These are phyloP conservation scores for Metrosideros polymorpha DNA, from an alignment of 441 rosid species.

Conservation along the genomic window DNA sequence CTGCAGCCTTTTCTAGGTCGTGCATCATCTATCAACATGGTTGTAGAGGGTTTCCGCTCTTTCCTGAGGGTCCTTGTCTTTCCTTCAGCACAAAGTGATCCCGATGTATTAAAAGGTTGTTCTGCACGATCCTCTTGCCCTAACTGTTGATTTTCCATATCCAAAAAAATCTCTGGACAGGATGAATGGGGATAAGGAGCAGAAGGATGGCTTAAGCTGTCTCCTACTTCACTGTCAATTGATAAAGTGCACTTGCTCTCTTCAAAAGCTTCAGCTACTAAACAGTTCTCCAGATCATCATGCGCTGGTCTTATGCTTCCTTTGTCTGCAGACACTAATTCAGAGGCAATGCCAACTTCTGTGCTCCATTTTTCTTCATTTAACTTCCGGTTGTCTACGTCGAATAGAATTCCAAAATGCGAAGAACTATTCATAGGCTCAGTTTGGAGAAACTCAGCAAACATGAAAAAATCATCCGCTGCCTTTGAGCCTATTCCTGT, in stretches of 20 bases:
- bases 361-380: conserved; percentile 13
- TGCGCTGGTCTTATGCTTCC: not conserved
- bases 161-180: conserved; percentile 4
- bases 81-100: conserved; percentile 15
- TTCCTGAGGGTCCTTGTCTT: conserved; percentile 3
- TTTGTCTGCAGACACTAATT: not conserved
- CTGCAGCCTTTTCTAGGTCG: not conserved
- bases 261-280: not conserved
- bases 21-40: conserved; percentile 1
- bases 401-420: conserved; percentile 9
- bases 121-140: conserved; percentile 10
- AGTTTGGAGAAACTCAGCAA: not conserved
- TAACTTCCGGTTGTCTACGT: conserved; percentile 4
- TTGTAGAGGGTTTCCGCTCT: conserved; percentile 7
- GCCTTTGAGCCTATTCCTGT: not conserved
- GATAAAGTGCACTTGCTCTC: conserved; percentile 4
- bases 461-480: not conserved
- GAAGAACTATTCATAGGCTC: not conserved
- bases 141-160: conserved; percentile 9
- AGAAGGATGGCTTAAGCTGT: not conserved
- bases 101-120: not conserved
- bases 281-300: conserved; percentile 7
- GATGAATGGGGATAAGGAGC: not conserved
- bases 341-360: conserved; percentile 3
- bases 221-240: not conserved